Evolutionary conservation across 441 rosid species (phyloP), one percentile per base, ranked within the genome.

Genomic region (Populus tomentosa): DNA sequence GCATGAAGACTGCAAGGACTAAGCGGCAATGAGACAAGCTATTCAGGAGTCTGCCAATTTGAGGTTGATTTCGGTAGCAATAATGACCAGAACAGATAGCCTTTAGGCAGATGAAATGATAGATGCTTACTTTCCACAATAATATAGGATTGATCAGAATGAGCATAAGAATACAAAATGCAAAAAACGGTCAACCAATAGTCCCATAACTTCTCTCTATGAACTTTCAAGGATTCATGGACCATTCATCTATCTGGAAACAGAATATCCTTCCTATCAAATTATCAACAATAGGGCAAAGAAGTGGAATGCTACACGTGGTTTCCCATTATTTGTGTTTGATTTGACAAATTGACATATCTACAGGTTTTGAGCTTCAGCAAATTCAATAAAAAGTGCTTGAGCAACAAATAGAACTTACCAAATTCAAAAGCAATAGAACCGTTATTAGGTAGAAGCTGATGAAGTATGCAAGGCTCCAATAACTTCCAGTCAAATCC

Each of bases 381-480:
- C 0, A 46, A 46, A 46, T 46, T 46, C 56, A 46, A 14, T 46
- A 46, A 46, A 11, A 24, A 67, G 65, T 72, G 18, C n/a, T 5
- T 18, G 21, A 56, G 68, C 28, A 75, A 76, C 24, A 62, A 78
- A 64, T 30, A 53, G 38, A 76, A 75, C 91, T 89, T 82, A 96
- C 99, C 98, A 96, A 84, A 83, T 96, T 96, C 87, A 94, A 77
- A 53, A 96, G 97, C 85, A 96, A 84, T 76, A 96, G 68, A 59
- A 92, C 88, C 36, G 95, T 91, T 84, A 94, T 71, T 61, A 96
- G 84, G 85, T 90, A 96, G 90, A 92, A 94, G 90, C 98, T 96
- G 91, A 94, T 84, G 79, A 96, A 96, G 81, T 96, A 96, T 42
- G 75, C 70, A 38, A 90, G 82, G 73, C 90, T 84, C 99, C 99